Base-by-base conservation (phyloP, 176 grass and related monocot genomes). In the Microstegium vimineum region DNA sequence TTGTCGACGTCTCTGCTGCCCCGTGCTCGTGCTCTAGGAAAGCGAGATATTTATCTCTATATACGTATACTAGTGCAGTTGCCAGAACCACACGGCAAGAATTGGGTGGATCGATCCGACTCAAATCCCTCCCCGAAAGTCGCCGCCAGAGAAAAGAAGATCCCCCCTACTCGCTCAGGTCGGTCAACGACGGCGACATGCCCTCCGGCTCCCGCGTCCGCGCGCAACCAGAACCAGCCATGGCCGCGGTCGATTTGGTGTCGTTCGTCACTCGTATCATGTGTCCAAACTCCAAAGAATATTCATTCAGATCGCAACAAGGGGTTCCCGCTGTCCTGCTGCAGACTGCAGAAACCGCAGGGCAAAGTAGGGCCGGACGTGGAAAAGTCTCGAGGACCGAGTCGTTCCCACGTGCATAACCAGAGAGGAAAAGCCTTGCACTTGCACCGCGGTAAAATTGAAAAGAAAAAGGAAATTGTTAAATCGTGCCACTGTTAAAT, bases 51-150 rank as follows among this genome's bases (percentile, higher is more conserved):
- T 74, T 51, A 5, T n/a, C 30, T 8, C 49, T 22, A 2, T 7
- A 35, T 30, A 3, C 36, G n/a, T 37, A 2, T 13, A 15, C 45
- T 15, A n/a, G 71, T 51, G 42, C 63, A 38, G 72, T 64, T 63
- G 40, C 80, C 12, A 17, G 8, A 61, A 30, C 13, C 22, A 22
- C 45, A 88, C 68, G 86, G 75, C 86, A 79, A 65, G 75, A 56
- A 41, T 7, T 6, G 80, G 74, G 8, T 59, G 54, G 22, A 27
- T 51, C 6, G 51, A 77, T 77, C 40, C 52, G 6, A 12, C 38
- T 10, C 10, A 17, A 8, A 33, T 11, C 8, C 71, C 18, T 22
- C n/a, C 61, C 47, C n/a, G 41, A 25, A 10, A 64, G 69, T 74
- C 30, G 57, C 59, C 28, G 6, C 59, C n/a, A 9, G 25, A 20